Base-by-base conservation (phyloP, 331 rosid genomes). In the Spiraea crenata region DNA sequence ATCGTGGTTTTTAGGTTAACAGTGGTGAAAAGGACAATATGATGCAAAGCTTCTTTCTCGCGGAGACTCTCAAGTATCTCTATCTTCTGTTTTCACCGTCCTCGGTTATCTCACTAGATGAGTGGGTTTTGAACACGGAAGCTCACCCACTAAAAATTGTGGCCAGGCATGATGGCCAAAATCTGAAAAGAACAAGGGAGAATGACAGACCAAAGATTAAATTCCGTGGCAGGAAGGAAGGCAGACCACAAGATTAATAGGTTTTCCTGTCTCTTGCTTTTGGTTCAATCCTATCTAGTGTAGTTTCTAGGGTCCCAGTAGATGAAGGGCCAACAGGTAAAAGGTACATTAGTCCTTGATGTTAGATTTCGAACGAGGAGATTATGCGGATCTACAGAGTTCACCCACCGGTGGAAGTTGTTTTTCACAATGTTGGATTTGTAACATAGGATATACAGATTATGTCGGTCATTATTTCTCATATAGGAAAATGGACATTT, bases 1-100 rank as follows among this genome's bases (percentile, higher is more conserved):
- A 25, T 49, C 39, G 58, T 72, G 65, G 62, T 76, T 77, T 54
- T 80, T 89, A 95, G 99, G 99, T 95, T 54, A 89, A 91, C 73
- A 64, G 80, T 38, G 99, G 99, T 14, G 89, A 82, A 49, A 95
- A 95, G 56, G 99, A 95, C 88, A 80, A 95, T 63, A 89, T 71
- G 98, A 95, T 95, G 99, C 99, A 95, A 74, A 95, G 89, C 81
- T 95, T 95, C 85, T 95, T 95, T 82, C 99, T 95, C 0, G 97
- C 96, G 0, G 99, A 95, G 93, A 95, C 99, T 5, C 89, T 95
- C 66, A 95, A 95, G 69, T 95, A 95, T 80, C 85, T 95, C 34
- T 95, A 89, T 75, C 96, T 95, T 76, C 96, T 95, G 16, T 95
- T 95, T 68, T 86, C 98, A 35, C 99, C 98, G 58, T n/a, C 96